These are phyloP conservation scores for Physcomitrellopsis africana DNA, from an alignment of 225 moss, liverwort and hornwort species.

Conservation along the genomic window DNA sequence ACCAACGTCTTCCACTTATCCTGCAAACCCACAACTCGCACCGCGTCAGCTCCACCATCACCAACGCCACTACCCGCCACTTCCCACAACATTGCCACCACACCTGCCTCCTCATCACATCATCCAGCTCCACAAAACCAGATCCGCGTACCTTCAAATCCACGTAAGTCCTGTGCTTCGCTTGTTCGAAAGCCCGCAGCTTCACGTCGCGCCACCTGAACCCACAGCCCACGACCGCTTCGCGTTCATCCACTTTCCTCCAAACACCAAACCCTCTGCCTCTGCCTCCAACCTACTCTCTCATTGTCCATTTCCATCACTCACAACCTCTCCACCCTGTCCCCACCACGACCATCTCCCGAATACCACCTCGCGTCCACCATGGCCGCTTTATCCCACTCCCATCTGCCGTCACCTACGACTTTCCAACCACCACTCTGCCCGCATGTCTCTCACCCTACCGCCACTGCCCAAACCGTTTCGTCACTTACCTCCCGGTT, in stretches of 20 bases:
- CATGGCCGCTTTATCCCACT: not conserved
- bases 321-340: too few relatives aligned
- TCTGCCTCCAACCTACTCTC: not conserved
- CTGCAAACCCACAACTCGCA: too few relatives aligned
- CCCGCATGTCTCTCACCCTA: too few relatives aligned
- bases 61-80: conserved; percentile 56
- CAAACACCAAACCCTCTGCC: not conserved
- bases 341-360: not conserved
- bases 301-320: not conserved
- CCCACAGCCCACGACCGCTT: conserved; percentile 8
- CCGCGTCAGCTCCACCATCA: too few relatives aligned
- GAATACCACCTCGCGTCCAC: not conserved
- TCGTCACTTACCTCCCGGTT: conserved; percentile 80
- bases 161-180: conserved; percentile 97
- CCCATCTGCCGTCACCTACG: too few relatives aligned
- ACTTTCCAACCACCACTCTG: too few relatives aligned
- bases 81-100: too few relatives aligned
- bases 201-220: conserved; percentile 98
- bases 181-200: conserved; percentile 94
- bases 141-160: conserved; percentile 77
- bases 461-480: not conserved
- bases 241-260: not conserved
- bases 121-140: too few relatives aligned
- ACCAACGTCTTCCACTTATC: conserved; percentile 1
- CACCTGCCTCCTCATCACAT: too few relatives aligned